A percentile compares a stretch with the other conserved stretches of the same genome.
Conservation (phyloP, 306 rosid species). For the Heteromeles arbutifolia region DNA sequence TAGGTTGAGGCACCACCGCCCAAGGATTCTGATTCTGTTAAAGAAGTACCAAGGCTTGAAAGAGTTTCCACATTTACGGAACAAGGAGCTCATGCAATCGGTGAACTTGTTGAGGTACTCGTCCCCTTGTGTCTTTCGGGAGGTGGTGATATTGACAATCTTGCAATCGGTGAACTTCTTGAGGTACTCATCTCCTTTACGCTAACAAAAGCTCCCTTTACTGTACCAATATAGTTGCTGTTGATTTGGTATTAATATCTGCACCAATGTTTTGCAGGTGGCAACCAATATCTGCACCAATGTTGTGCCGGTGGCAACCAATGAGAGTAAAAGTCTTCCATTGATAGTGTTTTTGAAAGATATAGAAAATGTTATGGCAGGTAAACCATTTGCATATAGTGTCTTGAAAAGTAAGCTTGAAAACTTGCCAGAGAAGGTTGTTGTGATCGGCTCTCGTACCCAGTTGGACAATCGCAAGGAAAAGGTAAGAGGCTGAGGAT, state of each 20-base stretch:
- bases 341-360: conserved; percentile 79
- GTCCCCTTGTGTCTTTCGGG: conserved; percentile 35
- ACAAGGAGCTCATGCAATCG: conserved; percentile 60
- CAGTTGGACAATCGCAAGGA: conserved; percentile 82
- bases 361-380: conserved; percentile 68
- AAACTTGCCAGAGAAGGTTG: conserved; percentile 64
- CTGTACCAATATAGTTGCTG: conserved; percentile 8
- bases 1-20: conserved; percentile 45
- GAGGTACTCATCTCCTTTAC: conserved; percentile 41
- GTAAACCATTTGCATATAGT: conserved; percentile 44
- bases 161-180: conserved; percentile 72
- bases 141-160: conserved; percentile 67
- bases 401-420: conserved; percentile 65
- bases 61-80: conserved; percentile 46
- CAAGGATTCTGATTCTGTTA: conserved; percentile 53
- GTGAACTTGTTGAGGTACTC: conserved; percentile 78
- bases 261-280: neutral
- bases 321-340: conserved; percentile 55
- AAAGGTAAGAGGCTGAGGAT: conserved; percentile 47
- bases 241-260: conserved; percentile 20
- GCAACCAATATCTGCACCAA: no score
- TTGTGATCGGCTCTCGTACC: conserved; percentile 79
- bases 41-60: conserved; percentile 63
- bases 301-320: conserved; percentile 49
- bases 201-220: neutral